Base-by-base conservation (phyloP, 805 yeast genomes). In the Yamadazyma laniorum region DNA sequence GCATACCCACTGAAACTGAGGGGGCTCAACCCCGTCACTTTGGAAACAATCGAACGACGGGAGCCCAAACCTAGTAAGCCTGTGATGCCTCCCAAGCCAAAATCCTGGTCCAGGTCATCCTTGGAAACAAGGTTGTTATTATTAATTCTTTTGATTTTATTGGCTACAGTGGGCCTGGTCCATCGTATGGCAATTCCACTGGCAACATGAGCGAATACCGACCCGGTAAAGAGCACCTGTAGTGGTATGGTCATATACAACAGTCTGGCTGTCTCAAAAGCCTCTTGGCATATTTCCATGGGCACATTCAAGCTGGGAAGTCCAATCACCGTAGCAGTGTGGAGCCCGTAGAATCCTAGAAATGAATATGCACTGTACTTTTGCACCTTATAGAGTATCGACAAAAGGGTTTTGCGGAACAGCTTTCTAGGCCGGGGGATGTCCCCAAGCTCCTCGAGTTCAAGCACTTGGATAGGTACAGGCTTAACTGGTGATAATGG, bases 71-170 rank as follows among this genome's bases (percentile, higher is more conserved):
- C 85, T 12, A 79, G 47, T 7, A 77, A 43, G n/a, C 77, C 65
- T 2, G 74, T 58, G 29, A 81, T 62, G 1, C 87, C 87, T 5
- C 82, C 82, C n/a, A 81, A 58, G 0, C 87, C 87, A 23, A 65
- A 60, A 35, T 69, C 65, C 38, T 74, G 77, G 21, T 74, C 56
- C n/a, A 48, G 44, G 6, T 63, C 59, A 16, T 48, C 13, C 13
- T 13, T 9, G 11, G 50, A 27, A 8, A 40, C 16, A 6, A 32
- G 32, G 27, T 39, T 27, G 27, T 40, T 39, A 30, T 45, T 36
- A 18, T 35, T 38, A 32, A 42, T 32, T 32, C 39, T 29, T 34
- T 34, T 37, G 32, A 35, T 39, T 17, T 33, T 29, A 31, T 37
- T 43, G 35, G 23, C 35, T 25, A 29, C 23, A 33, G 35, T 29